A percentile compares a stretch with the other conserved stretches of the same genome.
phyloP scores from a whole-genome alignment of 345 rosid genomes.

The Orychophragmus violaceus region DNA sequence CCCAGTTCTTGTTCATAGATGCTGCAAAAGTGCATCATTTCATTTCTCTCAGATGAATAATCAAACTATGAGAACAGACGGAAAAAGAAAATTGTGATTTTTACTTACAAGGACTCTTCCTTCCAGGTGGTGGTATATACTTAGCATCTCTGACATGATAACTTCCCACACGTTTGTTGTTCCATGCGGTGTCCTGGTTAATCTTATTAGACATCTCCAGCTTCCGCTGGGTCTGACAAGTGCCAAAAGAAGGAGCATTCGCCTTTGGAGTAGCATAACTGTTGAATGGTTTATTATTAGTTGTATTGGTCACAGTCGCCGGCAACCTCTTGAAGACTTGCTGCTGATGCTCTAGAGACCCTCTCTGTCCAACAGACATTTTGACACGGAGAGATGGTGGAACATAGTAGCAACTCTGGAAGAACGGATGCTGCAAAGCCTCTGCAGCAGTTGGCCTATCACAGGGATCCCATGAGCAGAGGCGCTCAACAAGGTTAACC shows the following conservation, averaged over 20 bases:
- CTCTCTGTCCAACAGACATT: constrained; percentile 43
- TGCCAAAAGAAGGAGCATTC: constrained; percentile 38
- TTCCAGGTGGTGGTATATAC: constrained; percentile 75
- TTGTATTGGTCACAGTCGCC: constrained; percentile 32
- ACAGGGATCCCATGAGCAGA: constrained; percentile 96
- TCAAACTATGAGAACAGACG: background rate
- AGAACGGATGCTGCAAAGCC: constrained; percentile 91
- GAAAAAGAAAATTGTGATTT: background rate
- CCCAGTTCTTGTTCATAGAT: constrained; percentile 35
- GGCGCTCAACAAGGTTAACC: constrained; percentile 58
- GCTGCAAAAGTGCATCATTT: constrained; percentile 23
- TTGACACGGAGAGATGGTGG: constrained; percentile 81
- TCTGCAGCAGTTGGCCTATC: constrained; percentile 83
- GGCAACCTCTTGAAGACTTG: constrained; percentile 38
- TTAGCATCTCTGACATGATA: constrained; percentile 38
- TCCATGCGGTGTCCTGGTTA: constrained; percentile 45
- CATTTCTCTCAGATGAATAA: background rate
- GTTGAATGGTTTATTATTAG: constrained; percentile 34
- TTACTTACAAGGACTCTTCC: constrained; percentile 71
- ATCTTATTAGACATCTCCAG: constrained; percentile 53
- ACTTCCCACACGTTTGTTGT: constrained; percentile 38
- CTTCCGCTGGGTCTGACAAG: constrained; percentile 55
- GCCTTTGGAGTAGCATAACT: constrained; percentile 43
- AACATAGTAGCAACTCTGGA: constrained; percentile 83
- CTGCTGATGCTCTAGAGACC: constrained; percentile 39